These are phyloP conservation scores for Alternaria metachromatica DNA, from an alignment of 2,329 filamentous ascomycete genomes.

Conservation along the genomic window DNA sequence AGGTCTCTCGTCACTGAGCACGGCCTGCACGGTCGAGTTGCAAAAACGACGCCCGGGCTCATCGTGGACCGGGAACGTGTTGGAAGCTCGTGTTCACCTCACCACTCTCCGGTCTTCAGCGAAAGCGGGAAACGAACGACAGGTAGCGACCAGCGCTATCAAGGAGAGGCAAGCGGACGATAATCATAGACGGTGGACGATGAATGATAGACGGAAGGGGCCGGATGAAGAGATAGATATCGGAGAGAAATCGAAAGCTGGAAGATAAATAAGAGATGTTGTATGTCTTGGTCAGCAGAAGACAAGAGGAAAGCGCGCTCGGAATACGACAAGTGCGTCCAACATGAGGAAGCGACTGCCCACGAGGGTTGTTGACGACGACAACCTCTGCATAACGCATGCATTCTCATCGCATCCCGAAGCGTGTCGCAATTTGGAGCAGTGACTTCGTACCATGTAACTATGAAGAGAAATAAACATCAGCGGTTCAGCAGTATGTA, in stretches of 20 bases:
- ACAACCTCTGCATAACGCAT: neutral
- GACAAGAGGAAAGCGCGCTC: neutral
- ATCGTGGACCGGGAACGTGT: neutral
- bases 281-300: neutral
- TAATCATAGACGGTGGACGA: neutral
- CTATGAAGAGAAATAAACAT: neutral
- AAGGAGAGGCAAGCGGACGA: neutral
- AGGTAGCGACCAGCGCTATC: slow-evolving; percentile 12
- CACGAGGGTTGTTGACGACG: neutral
- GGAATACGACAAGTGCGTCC: neutral
- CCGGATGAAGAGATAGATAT: neutral
- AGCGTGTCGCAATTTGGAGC: neutral
- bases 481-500: neutral
- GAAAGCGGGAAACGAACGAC: neutral
- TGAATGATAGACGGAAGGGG: neutral
- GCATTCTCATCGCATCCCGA: neutral
- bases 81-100: neutral
- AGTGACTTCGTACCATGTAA: neutral
- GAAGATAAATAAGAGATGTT: neutral
- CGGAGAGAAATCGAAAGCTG: neutral
- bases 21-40: slow-evolving; percentile 15
- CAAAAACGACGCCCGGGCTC: slow-evolving; percentile 2
- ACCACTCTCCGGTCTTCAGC: neutral
- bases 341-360: neutral
- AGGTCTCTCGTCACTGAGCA: slow-evolving; percentile 21